These are phyloP conservation scores for Hyparrhenia diplandra DNA, from an alignment of 176 grass and related monocot species.

Conservation along the genomic window DNA sequence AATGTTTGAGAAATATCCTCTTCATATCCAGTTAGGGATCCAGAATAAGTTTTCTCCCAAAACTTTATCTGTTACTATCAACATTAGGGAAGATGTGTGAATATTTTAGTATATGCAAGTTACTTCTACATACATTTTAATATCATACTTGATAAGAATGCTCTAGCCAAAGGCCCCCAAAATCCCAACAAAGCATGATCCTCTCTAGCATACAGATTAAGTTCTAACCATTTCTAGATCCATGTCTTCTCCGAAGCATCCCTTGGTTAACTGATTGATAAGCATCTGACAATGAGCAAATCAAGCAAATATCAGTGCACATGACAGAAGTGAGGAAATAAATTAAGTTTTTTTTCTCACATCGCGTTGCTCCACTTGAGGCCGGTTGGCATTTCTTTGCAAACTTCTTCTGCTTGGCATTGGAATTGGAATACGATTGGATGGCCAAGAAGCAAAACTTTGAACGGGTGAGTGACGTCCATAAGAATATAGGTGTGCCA, in stretches of 20 bases:
- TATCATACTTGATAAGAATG: neutral
- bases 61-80: neutral
- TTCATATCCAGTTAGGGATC: neutral
- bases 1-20: neutral
- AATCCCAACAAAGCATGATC: slow-evolving; percentile 4
- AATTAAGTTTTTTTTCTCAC: slow-evolving; percentile 38
- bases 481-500: slow-evolving; percentile 59
- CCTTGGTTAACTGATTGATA: slow-evolving; percentile 58
- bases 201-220: slow-evolving; percentile 10
- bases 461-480: slow-evolving; percentile 22
- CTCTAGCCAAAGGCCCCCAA: neutral
- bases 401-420: slow-evolving; percentile 34
- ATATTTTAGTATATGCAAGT: neutral
- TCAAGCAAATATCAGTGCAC: slow-evolving; percentile 20
- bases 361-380: slow-evolving; percentile 52
- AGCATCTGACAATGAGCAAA: slow-evolving; percentile 50
- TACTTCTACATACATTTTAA: neutral
- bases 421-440: slow-evolving; percentile 18
- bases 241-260: slow-evolving; percentile 53
- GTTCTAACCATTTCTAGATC: slow-evolving; percentile 61
- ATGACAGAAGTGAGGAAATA: slow-evolving; percentile 6
- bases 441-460: slow-evolving; percentile 30
- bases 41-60: neutral
- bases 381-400: slow-evolving; percentile 38
- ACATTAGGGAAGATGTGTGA: neutral